A percentile compares a stretch with the other conserved stretches of the same genome.
These are phyloP conservation scores for Huntiella decipiens DNA, from an alignment of 2,329 filamentous ascomycete genomes.

Conservation along the genomic window DNA sequence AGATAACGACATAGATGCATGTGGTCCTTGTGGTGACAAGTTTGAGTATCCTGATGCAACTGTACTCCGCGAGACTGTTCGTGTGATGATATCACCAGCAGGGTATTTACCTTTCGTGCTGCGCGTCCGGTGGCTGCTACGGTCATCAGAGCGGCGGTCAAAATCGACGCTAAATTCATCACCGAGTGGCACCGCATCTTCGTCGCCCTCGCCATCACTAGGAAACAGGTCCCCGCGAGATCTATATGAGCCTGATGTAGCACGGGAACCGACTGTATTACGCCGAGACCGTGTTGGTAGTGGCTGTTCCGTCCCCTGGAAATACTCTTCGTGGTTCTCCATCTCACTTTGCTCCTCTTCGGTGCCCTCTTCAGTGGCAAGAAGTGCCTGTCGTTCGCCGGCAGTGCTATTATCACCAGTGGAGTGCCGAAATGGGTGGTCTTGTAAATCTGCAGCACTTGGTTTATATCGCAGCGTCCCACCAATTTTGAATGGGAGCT, in stretches of 20 bases:
- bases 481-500: slow-evolving; percentile 70
- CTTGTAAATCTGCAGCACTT: slow-evolving; percentile 74
- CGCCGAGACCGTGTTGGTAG: slow-evolving; percentile 38
- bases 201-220: slow-evolving; percentile 68
- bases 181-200: slow-evolving; percentile 80
- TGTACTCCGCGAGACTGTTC: slow-evolving; percentile 40
- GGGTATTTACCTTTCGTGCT: slow-evolving; percentile 41
- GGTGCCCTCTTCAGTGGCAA: slow-evolving; percentile 20
- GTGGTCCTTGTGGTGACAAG: slow-evolving; percentile 14
- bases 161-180: slow-evolving; percentile 81
- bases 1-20: background rate
- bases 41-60: slow-evolving; percentile 26
- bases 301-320: slow-evolving; percentile 26
- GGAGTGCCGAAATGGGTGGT: slow-evolving; percentile 47
- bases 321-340: slow-evolving; percentile 19
- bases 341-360: background rate
- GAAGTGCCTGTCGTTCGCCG: slow-evolving; percentile 50
- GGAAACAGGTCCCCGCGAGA: slow-evolving; percentile 82
- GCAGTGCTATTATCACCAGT: slow-evolving; percentile 11
- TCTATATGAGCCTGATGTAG: slow-evolving; percentile 69
- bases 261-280: slow-evolving; percentile 58
- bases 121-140: slow-evolving; percentile 45
- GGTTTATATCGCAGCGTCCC: slow-evolving; percentile 73
- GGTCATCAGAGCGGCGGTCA: slow-evolving; percentile 51
- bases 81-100: slow-evolving; percentile 21